phyloP scores from a whole-genome alignment of 257 asterid genomes.

The Solanum bulbocastanum region DNA sequence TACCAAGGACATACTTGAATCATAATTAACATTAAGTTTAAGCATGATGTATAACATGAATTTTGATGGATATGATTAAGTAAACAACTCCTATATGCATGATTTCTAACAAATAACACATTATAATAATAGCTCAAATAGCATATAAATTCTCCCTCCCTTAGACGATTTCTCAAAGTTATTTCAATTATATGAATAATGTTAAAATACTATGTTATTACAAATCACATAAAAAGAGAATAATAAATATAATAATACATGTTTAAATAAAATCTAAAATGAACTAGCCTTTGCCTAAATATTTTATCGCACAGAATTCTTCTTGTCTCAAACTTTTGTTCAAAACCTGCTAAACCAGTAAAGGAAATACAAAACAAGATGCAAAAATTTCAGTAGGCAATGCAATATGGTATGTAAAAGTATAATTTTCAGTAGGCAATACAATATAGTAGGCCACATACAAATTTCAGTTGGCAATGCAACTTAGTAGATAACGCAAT shows the following conservation, averaged over 20 bases:
- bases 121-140: too few relatives aligned
- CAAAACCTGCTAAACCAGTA: neutral
- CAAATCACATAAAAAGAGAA: neutral
- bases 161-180: neutral
- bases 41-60: neutral
- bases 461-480: neutral
- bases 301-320: neutral
- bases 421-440: neutral
- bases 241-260: too few relatives aligned
- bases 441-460: neutral
- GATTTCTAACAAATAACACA: neutral
- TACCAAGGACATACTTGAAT: neutral
- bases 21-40: neutral
- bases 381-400: neutral
- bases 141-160: neutral
- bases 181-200: too few relatives aligned
- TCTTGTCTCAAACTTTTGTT: neutral
- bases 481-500: neutral
- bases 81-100: neutral
- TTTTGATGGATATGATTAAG: neutral
- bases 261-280: too few relatives aligned
- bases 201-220: neutral
- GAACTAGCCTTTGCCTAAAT: neutral
- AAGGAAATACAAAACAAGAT: neutral
- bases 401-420: neutral